Percentiles rank a stretch among this genome's conserved stretches.
phyloP scores from a whole-genome alignment of 305 asterid genomes.

The Lippia alba region DNA sequence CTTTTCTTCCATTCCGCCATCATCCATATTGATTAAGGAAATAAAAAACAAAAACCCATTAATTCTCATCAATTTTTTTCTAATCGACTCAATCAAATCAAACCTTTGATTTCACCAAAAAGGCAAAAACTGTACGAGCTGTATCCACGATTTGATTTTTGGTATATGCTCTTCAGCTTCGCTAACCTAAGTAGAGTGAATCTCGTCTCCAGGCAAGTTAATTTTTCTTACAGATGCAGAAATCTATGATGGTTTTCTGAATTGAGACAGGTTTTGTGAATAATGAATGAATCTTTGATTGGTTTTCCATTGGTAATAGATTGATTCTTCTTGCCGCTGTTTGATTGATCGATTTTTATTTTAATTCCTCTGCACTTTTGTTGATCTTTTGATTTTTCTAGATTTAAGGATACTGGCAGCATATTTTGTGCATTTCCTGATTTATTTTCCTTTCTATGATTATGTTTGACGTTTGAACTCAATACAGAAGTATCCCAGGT shows the following conservation, averaged over 20 bases:
- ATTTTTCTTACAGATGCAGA: neutral
- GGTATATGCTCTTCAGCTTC: neutral
- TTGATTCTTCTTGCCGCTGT: neutral
- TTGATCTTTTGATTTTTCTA: slow-evolving; percentile 5
- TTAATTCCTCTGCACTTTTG: slow-evolving; percentile 1
- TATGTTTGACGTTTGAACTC: slow-evolving; percentile 14
- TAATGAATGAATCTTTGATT: slow-evolving; percentile 26
- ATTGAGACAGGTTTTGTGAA: slow-evolving; percentile 27
- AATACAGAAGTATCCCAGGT: neutral
- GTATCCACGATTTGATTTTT: slow-evolving; percentile 6
- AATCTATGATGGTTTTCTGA: slow-evolving; percentile 27
- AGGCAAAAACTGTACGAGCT: slow-evolving; percentile 19
- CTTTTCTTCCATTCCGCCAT: slow-evolving; percentile 15
- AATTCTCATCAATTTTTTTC: neutral
- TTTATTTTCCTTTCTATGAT: slow-evolving; percentile 10
- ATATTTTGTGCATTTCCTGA: neutral
- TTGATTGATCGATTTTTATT: slow-evolving; percentile 14
- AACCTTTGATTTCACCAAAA: slow-evolving; percentile 22
- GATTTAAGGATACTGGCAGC: slow-evolving; percentile 2
- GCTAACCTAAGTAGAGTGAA: neutral
- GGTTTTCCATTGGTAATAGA: slow-evolving; percentile 7
- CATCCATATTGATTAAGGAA: neutral
- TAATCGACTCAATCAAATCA: slow-evolving; percentile 16
- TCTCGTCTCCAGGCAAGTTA: slow-evolving; percentile 39
- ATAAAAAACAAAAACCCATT: neutral